phyloP scores from a whole-genome alignment of 2,329 filamentous ascomycete species.

The Scytalidium sp. region DNA sequence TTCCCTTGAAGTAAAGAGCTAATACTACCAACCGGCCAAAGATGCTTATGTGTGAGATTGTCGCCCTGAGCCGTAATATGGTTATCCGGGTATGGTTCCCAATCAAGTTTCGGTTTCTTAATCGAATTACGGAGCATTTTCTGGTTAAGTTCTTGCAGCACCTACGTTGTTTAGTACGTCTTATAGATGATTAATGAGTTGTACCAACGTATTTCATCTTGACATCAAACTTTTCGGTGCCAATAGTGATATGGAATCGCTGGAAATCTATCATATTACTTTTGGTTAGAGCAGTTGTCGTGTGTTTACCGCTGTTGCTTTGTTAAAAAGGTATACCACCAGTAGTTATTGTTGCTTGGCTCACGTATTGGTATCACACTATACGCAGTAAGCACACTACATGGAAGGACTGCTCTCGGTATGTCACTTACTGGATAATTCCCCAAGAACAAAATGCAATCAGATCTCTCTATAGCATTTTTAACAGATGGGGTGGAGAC shows the following conservation, averaged over 20 bases:
- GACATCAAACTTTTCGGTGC: constrained; percentile 10
- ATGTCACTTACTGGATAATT: constrained; percentile 9
- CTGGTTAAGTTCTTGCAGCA: neutral
- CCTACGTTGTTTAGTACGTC: no score
- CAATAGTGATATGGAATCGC: constrained; percentile 21
- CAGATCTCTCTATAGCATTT: constrained; percentile 6
- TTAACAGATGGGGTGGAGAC: neutral
- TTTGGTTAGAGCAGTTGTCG: neutral
- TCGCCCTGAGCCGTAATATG: neutral
- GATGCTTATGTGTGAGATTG: neutral
- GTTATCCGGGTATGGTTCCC: constrained; percentile 3
- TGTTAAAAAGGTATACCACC: no score
- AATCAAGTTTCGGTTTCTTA: neutral
- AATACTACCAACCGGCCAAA: neutral
- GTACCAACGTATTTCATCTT: constrained; percentile 16
- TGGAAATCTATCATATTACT: constrained; percentile 28
- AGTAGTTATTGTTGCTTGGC: neutral
- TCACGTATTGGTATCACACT: constrained; percentile 12
- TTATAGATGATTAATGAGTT: no score
- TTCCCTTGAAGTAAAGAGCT: neutral
- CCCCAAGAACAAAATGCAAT: constrained; percentile 9
- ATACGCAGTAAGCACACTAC: neutral
- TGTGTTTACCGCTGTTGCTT: no score
- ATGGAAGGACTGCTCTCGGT: neutral
- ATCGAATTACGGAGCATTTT: neutral